Base-by-base conservation (phyloP, 202 grass and related monocot species). In the Schoenoplectus triqueter region DNA sequence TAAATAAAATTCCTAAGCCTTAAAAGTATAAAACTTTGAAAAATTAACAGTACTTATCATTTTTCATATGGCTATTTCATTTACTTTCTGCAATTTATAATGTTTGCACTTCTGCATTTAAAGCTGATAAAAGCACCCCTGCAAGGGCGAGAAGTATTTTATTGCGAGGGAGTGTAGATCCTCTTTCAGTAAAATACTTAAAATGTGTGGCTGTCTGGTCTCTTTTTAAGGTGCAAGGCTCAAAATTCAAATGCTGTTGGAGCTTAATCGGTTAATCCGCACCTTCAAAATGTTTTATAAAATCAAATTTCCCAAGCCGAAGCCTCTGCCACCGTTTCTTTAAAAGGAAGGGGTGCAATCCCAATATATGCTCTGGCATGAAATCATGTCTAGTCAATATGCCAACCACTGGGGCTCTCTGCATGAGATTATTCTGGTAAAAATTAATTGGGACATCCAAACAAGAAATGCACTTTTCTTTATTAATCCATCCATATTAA, bases 341-440 rank as follows among this genome's bases (percentile, higher is more conserved):
- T 59, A 89, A 86, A 60, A 95, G 87, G 86, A 81, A 87, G 64
- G 95, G 95, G 85, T 95, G 91, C 56, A 95, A 44, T 69, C 87
- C 87, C 86, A 98, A 62, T 84, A 98, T 84, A 80, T 98, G 95
- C 80, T 98, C 91, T 62, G 95, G 92, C 93, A 95, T 95, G 86
- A 98, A 98, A 88, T 98, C 95, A 5, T 98, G 95, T 79, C 95
- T 93, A 4, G 95, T 98, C 80, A 98, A 62, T 89, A 98, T 95
- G 86, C 95, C 95, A 77, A 92, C 92, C 48, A 98, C 91, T 84
- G 95, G 91, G 2, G 76, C 79, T 67, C 91, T 89, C 95, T 98
- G 89, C 81, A 92, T 55, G 67, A 40, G 65, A 7, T 78, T 40
- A 7, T 84, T 44, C 15, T 63, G 13, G 3, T 17, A 80, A 31